Base-by-base conservation (phyloP, 2,329 filamentous ascomycete genomes). In the Xylariaceae sp. region DNA sequence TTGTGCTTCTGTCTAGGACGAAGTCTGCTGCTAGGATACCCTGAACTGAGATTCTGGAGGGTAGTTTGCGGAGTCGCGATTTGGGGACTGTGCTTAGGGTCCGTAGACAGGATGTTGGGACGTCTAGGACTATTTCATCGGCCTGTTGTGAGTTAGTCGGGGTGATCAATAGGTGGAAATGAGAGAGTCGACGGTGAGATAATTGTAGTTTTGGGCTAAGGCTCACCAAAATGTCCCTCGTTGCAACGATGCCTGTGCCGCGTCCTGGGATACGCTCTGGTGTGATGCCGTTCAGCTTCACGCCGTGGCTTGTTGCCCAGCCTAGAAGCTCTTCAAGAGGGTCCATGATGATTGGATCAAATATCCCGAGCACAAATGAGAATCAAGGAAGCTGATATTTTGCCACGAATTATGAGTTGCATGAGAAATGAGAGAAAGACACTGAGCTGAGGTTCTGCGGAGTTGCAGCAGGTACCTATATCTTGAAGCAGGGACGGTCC, bases 201-300 rank as follows among this genome's bases (percentile, higher is more conserved):
- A n/a, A 14, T 41, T 17, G 39, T 9, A 22, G 28, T 17, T 11
- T 14, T 22, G 44, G 28, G 18, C 10, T 34, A 19, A 17, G 13
- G 63, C 51, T 50, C 72, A 89, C 88, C 72, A 87, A 73, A 55
- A 94, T 78, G 13, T 79, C 72, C 28, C 80, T 78, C 12, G 82
- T 85, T 5, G 90, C 87, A 46, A 92, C 78, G 51, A 96, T 84
- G 43, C 92, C 91, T 48, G 94, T 80, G 28, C 91, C 91, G 49
- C 88, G 79, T 1, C 85, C 87, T 6, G 85, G 81, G 14, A 96
- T 84, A 38, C 75, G 75, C 39, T 83, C 78, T 5, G 90, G 85
- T 2, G 75, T 74, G 44, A 95, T 82, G 28, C 84, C 85, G 61
- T 86, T 77, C 59, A 90, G 80, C 34, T 78, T 70, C 28, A 95